Percentiles rank a stretch among this genome's conserved stretches.
Evolutionary conservation across 495 filamentous ascomycete genomes (phyloP).

Genomic region (Podospora fimiseda): DNA sequence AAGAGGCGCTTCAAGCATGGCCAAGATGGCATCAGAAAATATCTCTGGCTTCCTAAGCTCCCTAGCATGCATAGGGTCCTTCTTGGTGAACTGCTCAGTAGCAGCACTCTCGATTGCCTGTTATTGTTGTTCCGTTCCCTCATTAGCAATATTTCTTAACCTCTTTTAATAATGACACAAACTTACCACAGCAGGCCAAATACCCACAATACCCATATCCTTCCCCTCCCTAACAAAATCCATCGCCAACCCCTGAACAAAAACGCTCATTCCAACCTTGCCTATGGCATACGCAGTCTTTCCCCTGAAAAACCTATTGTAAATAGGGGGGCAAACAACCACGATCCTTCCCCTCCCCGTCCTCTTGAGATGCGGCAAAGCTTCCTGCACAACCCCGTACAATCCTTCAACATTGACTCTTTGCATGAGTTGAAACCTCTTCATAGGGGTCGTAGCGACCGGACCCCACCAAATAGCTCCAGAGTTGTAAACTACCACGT

Average conservation of each 20-base stretch:
- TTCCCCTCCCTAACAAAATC: constrained; percentile 64
- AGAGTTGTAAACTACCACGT: constrained; percentile 75
- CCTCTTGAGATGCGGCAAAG: constrained; percentile 50
- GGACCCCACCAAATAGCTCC: constrained; percentile 85
- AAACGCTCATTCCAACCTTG: constrained; percentile 77
- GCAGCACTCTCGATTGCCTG: constrained; percentile 69
- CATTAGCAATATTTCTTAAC: neutral
- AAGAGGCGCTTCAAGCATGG: constrained; percentile 59
- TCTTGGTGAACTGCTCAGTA: constrained; percentile 46
- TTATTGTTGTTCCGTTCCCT: constrained; percentile 3
- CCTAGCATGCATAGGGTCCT: constrained; percentile 30
- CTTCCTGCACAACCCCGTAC: constrained; percentile 60
- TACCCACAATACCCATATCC: constrained; percentile 69
- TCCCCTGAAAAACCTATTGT: constrained; percentile 75
- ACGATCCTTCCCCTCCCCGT: constrained; percentile 60
- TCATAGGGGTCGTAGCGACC: constrained; percentile 65
- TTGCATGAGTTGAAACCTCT: constrained; percentile 79
- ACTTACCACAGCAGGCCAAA: constrained; percentile 74
- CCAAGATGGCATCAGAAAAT: constrained; percentile 74
- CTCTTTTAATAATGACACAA: neutral
- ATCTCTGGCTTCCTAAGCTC: constrained; percentile 66
- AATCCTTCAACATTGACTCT: constrained; percentile 71
- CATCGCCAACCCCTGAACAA: constrained; percentile 77
- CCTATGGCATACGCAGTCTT: constrained; percentile 87
- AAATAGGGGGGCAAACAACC: constrained; percentile 81